Conservation (phyloP, 495 filamentous ascomycete genomes). For the Xylaria sp. region DNA sequence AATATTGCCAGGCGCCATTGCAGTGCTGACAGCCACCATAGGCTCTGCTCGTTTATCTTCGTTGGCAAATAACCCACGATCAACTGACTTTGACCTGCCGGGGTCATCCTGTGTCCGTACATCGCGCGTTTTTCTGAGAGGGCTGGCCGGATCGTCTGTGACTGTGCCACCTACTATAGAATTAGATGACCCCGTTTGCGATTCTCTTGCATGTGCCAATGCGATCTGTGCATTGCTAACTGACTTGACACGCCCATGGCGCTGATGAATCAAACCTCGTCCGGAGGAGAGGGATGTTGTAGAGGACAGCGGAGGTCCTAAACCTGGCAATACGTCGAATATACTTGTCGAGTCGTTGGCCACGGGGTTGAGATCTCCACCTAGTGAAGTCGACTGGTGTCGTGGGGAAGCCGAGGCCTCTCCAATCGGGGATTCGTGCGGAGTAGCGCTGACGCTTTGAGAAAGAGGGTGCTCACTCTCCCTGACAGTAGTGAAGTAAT, state of each 20-base stretch:
- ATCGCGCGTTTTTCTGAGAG: slow-evolving; percentile 53
- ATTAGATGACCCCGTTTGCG: slow-evolving; percentile 53
- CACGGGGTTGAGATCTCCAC: slow-evolving; percentile 46
- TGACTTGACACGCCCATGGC: slow-evolving; percentile 51
- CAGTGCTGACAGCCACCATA: slow-evolving; percentile 65
- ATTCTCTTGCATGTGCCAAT: slow-evolving; percentile 47
- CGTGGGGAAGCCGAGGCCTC: slow-evolving; percentile 42
- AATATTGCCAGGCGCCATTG: slow-evolving; percentile 68
- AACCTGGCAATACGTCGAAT: slow-evolving; percentile 45
- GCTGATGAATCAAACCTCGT: slow-evolving; percentile 33
- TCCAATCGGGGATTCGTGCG: slow-evolving; percentile 57
- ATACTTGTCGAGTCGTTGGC: slow-evolving; percentile 48
- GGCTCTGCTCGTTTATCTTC: slow-evolving; percentile 69
- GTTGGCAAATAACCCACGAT: slow-evolving; percentile 60
- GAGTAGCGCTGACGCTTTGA: slow-evolving; percentile 79
- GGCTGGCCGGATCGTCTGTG: slow-evolving; percentile 46
- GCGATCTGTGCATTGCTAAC: slow-evolving; percentile 63
- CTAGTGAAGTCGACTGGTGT: slow-evolving; percentile 52
- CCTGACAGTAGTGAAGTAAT: slow-evolving; percentile 64
- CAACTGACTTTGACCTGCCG: slow-evolving; percentile 60
- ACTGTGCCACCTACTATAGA: slow-evolving; percentile 53
- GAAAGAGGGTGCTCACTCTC: slow-evolving; percentile 79
- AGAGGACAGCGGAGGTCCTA: slow-evolving; percentile 65
- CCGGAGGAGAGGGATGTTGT: slow-evolving; percentile 44
- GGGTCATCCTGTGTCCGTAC: slow-evolving; percentile 55